Percentiles rank a stretch among this genome's conserved stretches.
phyloP scores from a whole-genome alignment of 495 filamentous ascomycete genomes.

The Neurospora hispaniola region DNA sequence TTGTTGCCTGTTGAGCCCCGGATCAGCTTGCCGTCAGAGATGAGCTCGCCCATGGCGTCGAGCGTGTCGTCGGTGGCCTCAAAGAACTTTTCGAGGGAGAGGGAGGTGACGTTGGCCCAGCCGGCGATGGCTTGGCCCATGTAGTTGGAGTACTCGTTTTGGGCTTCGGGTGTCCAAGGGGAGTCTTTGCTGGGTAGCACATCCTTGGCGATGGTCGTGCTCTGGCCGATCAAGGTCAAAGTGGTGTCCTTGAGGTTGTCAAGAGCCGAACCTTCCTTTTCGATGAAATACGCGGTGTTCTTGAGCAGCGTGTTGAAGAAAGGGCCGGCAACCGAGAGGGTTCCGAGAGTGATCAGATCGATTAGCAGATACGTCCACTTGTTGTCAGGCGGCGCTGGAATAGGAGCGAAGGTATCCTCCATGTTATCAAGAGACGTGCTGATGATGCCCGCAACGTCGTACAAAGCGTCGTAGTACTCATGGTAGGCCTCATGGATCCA shows the following conservation, averaged over 20 bases:
- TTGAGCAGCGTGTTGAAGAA: conserved; percentile 14
- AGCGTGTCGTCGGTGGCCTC: conserved; percentile 7
- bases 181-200: background rate
- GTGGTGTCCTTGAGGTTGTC: conserved; percentile 11
- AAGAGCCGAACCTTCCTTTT: background rate
- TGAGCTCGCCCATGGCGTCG: conserved; percentile 7
- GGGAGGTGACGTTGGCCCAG: conserved; percentile 9
- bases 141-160: conserved; percentile 12
- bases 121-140: conserved; percentile 12
- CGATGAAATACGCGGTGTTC: background rate
- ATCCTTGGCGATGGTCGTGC: background rate
- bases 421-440: conserved; percentile 10
- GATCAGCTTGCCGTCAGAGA: conserved; percentile 22
- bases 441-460: background rate
- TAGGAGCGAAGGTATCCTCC: conserved; percentile 23
- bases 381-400: conserved; percentile 12
- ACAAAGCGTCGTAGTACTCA: conserved; percentile 2
- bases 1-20: conserved; percentile 4
- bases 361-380: conserved; percentile 18
- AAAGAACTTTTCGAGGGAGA: conserved; percentile 6
- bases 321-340: conserved; percentile 9
- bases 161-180: conserved; percentile 6
- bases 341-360: conserved; percentile 17
- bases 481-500: conserved; percentile 14
- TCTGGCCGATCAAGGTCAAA: conserved; percentile 2